phyloP scores from a whole-genome alignment of 75 land plant genomes.

The Isoetes taiwanensis region DNA sequence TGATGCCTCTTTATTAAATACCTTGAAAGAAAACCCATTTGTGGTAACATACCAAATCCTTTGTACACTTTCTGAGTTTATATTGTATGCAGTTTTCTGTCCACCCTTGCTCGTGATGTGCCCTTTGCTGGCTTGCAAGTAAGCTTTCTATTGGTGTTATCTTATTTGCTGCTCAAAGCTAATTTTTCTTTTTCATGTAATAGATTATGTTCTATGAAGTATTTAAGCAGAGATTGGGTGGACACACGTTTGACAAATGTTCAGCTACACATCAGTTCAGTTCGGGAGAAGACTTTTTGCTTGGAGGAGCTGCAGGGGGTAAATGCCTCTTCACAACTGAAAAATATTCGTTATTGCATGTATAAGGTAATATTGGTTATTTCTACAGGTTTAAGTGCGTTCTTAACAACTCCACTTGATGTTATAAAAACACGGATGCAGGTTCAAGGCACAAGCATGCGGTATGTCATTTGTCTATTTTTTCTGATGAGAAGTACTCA shows the following conservation, averaged over 20 bases:
- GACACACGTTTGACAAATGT: constrained; percentile 46
- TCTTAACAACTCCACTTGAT: constrained; percentile 85
- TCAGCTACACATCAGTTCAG: constrained; percentile 18
- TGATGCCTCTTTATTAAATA: too few species aligned
- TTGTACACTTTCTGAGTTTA: neutral
- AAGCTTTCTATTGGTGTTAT: neutral
- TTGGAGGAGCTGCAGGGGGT: constrained; percentile 96
- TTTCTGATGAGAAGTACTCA: too few species aligned
- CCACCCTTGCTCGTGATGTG: constrained; percentile 85
- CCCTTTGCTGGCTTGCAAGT: constrained; percentile 99
- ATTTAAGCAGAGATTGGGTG: constrained; percentile 42
- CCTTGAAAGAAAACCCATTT: too few species aligned
- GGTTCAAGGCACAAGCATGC: constrained; percentile 64
- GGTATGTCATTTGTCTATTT: too few species aligned
- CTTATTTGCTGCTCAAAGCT: too few species aligned
- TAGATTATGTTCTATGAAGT: constrained; percentile 90
- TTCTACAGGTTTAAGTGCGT: constrained; percentile 68
- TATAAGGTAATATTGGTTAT: neutral
- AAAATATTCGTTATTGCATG: neutral
- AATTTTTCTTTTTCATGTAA: neutral
- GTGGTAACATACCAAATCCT: too few species aligned
- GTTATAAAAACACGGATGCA: constrained; percentile 91
- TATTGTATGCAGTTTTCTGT: constrained; percentile 42
- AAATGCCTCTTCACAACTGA: neutral
- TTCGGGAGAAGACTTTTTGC: constrained; percentile 50